These are phyloP conservation scores for Dioscorea dumetorum DNA, from an alignment of 106 monocot genomes.

Conservation along the genomic window DNA sequence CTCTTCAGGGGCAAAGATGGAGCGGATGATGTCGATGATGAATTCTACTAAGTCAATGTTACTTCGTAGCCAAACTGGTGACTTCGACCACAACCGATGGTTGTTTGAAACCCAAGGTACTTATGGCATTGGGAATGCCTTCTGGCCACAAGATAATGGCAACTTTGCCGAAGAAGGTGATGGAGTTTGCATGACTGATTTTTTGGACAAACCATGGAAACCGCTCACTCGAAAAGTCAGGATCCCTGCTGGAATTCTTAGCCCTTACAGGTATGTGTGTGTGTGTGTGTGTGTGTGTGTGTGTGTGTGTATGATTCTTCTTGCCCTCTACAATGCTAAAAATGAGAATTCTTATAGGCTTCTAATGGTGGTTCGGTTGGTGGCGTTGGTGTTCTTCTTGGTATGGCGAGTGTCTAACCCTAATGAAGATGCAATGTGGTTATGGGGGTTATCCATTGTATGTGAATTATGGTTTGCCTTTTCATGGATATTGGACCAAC, in stretches of 20 bases:
- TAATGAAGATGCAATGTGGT: constrained; percentile 82
- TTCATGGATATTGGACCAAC: constrained; percentile 85
- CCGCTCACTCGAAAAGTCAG: constrained; percentile 75
- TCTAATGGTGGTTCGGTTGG: constrained; percentile 45
- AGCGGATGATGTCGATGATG: constrained; percentile 43
- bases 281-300: not conserved
- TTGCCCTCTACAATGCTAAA: not conserved
- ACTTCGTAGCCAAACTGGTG: constrained; percentile 70
- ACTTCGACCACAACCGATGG: constrained; percentile 90
- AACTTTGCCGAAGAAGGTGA: constrained; percentile 30
- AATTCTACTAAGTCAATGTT: constrained; percentile 60
- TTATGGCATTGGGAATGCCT: constrained; percentile 87
- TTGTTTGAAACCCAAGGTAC: constrained; percentile 84
- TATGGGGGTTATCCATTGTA: constrained; percentile 80
- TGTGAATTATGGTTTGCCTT: constrained; percentile 95
- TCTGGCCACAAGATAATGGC: constrained; percentile 38
- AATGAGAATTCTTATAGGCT: constrained; percentile 18
- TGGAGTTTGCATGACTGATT: constrained; percentile 43
- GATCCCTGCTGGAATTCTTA: constrained; percentile 36
- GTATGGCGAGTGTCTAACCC: constrained; percentile 69
- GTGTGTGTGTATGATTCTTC: not conserved
- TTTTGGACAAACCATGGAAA: constrained; percentile 93
- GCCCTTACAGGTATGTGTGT: constrained; percentile 45
- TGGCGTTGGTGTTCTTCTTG: constrained; percentile 41
- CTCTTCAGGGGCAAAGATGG: constrained; percentile 10